Conservation (phyloP, 805 yeast species). For the Debaryomyces tyrocola region DNA sequence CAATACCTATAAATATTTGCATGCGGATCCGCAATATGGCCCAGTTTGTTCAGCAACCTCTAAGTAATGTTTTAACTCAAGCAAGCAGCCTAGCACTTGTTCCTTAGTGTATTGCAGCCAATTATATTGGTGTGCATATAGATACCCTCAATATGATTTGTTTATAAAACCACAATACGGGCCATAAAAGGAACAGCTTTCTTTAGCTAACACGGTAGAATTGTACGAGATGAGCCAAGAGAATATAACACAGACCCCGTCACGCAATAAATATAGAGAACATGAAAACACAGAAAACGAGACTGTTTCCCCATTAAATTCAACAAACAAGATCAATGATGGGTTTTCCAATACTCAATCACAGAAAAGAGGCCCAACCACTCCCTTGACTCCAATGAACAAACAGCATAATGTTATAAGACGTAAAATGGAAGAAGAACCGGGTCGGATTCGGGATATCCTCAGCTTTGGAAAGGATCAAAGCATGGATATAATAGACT, state of each 20-base stretch:
- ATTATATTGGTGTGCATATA: background rate
- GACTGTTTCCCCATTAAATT: background rate
- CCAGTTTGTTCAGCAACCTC: too few relatives aligned
- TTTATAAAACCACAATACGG: slow-evolving; percentile 1
- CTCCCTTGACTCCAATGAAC: slow-evolving; percentile 33
- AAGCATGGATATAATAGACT: slow-evolving; percentile 18
- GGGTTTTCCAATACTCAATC: background rate
- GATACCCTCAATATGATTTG: background rate
- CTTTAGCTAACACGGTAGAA: background rate
- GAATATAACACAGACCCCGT: background rate
- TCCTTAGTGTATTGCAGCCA: background rate
- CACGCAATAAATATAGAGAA: background rate
- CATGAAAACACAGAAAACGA: slow-evolving; percentile 1
- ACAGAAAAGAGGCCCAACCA: slow-evolving; percentile 28
- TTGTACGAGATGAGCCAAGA: background rate
- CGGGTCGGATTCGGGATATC: background rate
- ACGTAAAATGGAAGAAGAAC: slow-evolving; percentile 13
- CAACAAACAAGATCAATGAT: background rate
- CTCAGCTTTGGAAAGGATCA: slow-evolving; percentile 2
- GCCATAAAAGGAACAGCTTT: background rate
- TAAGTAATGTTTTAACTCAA: too few relatives aligned
- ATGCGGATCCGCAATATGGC: too few relatives aligned
- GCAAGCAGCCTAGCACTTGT: too few relatives aligned
- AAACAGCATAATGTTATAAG: slow-evolving; percentile 16
- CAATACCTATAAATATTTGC: too few relatives aligned